Conservation (phyloP, 73 alveolate genomes). For the Diophrys sp. region DNA sequence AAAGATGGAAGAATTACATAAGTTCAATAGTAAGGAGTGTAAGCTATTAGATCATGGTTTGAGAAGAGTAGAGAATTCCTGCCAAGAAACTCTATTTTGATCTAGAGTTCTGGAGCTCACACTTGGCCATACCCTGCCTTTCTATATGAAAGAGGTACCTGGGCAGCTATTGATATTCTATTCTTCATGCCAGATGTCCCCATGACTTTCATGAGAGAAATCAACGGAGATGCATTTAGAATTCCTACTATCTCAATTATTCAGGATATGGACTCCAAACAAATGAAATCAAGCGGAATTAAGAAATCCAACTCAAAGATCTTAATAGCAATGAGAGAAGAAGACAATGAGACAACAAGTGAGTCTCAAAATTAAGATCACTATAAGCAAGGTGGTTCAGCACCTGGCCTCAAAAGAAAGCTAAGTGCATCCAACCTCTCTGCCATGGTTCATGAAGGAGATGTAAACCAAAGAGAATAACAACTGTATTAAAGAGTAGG, state of each 20-base stretch:
- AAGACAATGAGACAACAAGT: slow-evolving; percentile 33
- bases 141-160: slow-evolving; percentile 88
- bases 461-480: slow-evolving; percentile 45
- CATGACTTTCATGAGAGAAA: slow-evolving; percentile 95
- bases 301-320: slow-evolving; percentile 42
- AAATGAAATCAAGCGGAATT: slow-evolving; percentile 15
- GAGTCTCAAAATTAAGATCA: background rate
- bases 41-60: slow-evolving; percentile 70
- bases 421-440: slow-evolving; percentile 8
- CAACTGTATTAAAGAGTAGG: slow-evolving; percentile 69
- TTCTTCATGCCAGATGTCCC: slow-evolving; percentile 95
- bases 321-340: slow-evolving; percentile 22
- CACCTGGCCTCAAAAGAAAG: slow-evolving; percentile 37
- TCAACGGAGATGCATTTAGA: slow-evolving; percentile 74
- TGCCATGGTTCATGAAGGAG: background rate
- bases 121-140: slow-evolving; percentile 94
- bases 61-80: slow-evolving; percentile 63
- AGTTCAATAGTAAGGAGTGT: slow-evolving; percentile 40
- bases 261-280: slow-evolving; percentile 27
- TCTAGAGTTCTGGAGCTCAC: slow-evolving; percentile 91
- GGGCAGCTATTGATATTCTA: slow-evolving; percentile 96
- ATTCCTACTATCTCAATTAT: slow-evolving; percentile 31
- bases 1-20: slow-evolving; percentile 79
- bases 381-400: slow-evolving; percentile 3
- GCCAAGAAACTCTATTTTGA: slow-evolving; percentile 88